Conservation (phyloP, 1,284 basidiomycete species). For the Pascua guehoae region DNA sequence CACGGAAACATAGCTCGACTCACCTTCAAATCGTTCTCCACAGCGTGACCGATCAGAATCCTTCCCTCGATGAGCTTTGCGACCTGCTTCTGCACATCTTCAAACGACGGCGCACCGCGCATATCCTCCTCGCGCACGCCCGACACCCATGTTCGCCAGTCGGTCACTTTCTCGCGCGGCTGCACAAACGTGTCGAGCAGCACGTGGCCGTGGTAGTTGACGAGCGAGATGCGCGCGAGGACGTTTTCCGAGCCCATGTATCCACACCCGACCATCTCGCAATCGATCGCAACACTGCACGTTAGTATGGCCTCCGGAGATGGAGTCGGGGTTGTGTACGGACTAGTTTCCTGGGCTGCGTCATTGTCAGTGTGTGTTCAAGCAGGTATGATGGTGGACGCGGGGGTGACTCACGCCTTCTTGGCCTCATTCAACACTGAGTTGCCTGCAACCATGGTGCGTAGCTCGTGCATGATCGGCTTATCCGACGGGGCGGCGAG, state of each 20-base stretch:
- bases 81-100: constrained; percentile 74
- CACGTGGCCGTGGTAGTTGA: constrained; percentile 82
- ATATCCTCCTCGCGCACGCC: constrained; percentile 79
- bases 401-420: constrained; percentile 30
- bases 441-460: constrained; percentile 40
- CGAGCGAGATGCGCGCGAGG: constrained; percentile 84
- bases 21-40: constrained; percentile 87
- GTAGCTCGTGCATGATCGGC: constrained; percentile 35
- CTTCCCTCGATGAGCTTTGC: constrained; percentile 73
- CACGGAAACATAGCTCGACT: constrained; percentile 11
- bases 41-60: constrained; percentile 88
- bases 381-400: constrained; percentile 3
- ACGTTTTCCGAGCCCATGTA: constrained; percentile 73
- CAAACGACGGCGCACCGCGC: constrained; percentile 72
- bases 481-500: constrained; percentile 27
- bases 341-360: neutral
- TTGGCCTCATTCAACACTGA: constrained; percentile 33
- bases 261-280: constrained; percentile 97
- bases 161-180: constrained; percentile 83
- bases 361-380: too few species aligned
- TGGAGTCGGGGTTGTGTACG: too few species aligned
- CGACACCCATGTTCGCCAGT: constrained; percentile 89
- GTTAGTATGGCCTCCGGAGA: neutral
- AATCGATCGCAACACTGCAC: constrained; percentile 68
- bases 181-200: constrained; percentile 81